Conservation (phyloP, 768 basidiomycete genomes). For the Agaricus blazei region DNA sequence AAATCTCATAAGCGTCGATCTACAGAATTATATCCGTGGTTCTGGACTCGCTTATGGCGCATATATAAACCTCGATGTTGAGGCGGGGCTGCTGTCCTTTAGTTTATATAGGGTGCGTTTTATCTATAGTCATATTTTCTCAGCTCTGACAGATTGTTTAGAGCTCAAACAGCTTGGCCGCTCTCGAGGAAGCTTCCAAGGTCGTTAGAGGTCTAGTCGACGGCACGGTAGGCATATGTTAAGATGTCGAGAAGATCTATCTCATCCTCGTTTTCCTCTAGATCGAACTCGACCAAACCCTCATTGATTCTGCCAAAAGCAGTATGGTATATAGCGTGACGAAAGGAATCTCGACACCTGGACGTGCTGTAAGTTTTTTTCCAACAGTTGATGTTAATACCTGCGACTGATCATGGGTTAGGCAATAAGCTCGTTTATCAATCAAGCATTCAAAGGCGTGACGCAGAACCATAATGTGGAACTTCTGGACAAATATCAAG, state of each 20-base stretch:
- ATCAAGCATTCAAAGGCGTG: slow-evolving; percentile 88
- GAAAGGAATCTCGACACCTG: slow-evolving; percentile 75
- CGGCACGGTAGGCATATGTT: slow-evolving; percentile 57
- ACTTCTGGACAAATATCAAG: slow-evolving; percentile 74
- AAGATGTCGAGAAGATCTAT: not conserved
- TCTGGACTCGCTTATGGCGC: slow-evolving; percentile 96
- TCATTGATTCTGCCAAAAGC: slow-evolving; percentile 88
- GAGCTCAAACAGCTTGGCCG: slow-evolving; percentile 78
- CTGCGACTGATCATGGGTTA: slow-evolving; percentile 20
- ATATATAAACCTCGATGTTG: slow-evolving; percentile 64
- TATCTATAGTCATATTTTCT: not conserved
- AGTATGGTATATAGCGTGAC: slow-evolving; percentile 84
- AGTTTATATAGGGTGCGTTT: slow-evolving; percentile 68
- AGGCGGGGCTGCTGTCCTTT: slow-evolving; percentile 74
- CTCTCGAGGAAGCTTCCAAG: slow-evolving; percentile 73
- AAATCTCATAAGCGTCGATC: not conserved
- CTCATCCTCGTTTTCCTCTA: slow-evolving; percentile 21
- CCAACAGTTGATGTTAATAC: no score
- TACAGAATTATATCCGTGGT: slow-evolving; percentile 85
- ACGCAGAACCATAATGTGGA: slow-evolving; percentile 68
- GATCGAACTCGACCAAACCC: slow-evolving; percentile 77
- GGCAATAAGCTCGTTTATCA: slow-evolving; percentile 81
- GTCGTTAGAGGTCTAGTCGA: slow-evolving; percentile 79
- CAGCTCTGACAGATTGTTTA: slow-evolving; percentile 21
- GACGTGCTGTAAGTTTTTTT: slow-evolving; percentile 64